Conservation (phyloP, 345 rosid species). For the Isatis tinctoria region DNA sequence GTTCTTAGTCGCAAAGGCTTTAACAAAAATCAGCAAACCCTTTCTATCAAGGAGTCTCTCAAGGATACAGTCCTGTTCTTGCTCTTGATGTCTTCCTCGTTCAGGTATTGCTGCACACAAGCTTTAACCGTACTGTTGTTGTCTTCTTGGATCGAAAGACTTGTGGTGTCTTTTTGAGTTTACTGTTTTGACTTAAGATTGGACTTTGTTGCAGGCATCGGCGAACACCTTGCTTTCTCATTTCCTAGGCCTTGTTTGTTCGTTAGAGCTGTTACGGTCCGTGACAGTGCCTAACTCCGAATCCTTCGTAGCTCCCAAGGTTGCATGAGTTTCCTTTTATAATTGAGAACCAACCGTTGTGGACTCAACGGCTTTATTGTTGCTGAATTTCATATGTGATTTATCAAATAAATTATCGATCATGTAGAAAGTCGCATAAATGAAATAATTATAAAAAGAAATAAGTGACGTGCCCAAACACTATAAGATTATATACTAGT, state of each 20-base stretch:
- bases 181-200: slow-evolving; percentile 4
- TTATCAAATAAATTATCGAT: no score
- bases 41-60: slow-evolving; percentile 76
- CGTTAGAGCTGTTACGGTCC: slow-evolving; percentile 85
- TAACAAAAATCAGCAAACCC: slow-evolving; percentile 88
- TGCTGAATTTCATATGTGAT: neutral
- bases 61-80: slow-evolving; percentile 79
- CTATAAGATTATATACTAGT: no score
- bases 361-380: slow-evolving; percentile 3
- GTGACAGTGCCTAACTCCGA: slow-evolving; percentile 78
- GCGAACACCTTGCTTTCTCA: slow-evolving; percentile 95
- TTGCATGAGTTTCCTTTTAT: slow-evolving; percentile 39
- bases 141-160: neutral
- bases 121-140: neutral
- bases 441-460: no score
- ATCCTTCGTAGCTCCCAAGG: slow-evolving; percentile 41
- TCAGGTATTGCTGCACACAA: slow-evolving; percentile 56
- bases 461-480: no score
- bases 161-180: neutral
- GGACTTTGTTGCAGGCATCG: slow-evolving; percentile 64
- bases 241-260: slow-evolving; percentile 83
- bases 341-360: neutral
- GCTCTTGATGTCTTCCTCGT: slow-evolving; percentile 95
- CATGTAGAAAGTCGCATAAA: no score
- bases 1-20: slow-evolving; percentile 81